These are phyloP conservation scores for Pholiota adiposa DNA, from an alignment of 1,284 basidiomycete genomes.

Conservation along the genomic window DNA sequence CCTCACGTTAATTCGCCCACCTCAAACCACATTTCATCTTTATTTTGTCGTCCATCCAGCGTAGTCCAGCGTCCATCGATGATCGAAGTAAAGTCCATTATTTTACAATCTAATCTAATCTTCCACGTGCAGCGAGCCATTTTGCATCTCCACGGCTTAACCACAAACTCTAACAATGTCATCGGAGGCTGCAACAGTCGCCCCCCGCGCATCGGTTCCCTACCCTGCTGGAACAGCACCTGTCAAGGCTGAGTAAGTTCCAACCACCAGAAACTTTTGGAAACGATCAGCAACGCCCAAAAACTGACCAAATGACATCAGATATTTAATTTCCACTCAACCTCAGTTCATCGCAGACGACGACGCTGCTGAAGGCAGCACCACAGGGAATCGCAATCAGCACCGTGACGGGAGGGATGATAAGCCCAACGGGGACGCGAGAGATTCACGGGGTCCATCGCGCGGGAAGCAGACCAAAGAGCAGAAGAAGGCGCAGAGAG, in stretches of 20 bases:
- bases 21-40: no score
- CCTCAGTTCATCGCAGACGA: slow-evolving; percentile 60
- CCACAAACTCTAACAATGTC: not conserved
- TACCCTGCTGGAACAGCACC: slow-evolving; percentile 4
- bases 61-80: no score
- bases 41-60: no score
- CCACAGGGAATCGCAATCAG: slow-evolving; percentile 39
- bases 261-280: not conserved
- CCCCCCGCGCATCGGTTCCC: not conserved
- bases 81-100: no score
- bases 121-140: no score
- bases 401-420: slow-evolving; percentile 42
- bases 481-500: slow-evolving; percentile 74
- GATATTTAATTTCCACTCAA: slow-evolving; percentile 59
- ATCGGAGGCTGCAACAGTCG: not conserved
- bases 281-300: no score
- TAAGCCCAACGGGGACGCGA: slow-evolving; percentile 19
- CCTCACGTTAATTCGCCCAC: no score
- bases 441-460: slow-evolving; percentile 28
- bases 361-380: slow-evolving; percentile 75
- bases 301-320: slow-evolving; percentile 28
- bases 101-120: no score
- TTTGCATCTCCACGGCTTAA: no score
- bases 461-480: slow-evolving; percentile 42
- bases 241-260: slow-evolving; percentile 3